Evolutionary conservation across 176 grass and related monocot species (phyloP).

Genomic region (Triticum timopheevii): DNA sequence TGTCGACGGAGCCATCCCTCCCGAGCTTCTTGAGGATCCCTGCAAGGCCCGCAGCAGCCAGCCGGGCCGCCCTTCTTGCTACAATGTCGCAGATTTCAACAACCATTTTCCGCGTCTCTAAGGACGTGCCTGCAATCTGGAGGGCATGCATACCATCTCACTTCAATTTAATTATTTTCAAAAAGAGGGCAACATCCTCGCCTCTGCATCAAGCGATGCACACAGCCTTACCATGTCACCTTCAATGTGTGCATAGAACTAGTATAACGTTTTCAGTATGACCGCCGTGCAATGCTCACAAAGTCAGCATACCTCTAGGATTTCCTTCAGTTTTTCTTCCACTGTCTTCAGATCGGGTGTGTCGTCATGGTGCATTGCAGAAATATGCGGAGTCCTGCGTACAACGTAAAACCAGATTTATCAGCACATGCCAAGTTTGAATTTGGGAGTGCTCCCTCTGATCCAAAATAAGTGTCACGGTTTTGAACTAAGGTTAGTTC

Average conservation of each 20-base stretch:
- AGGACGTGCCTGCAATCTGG: conserved; percentile 52
- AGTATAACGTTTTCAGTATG: not conserved
- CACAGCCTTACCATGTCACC: too few relatives aligned
- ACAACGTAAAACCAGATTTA: not conserved
- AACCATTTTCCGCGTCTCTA: conserved; percentile 57
- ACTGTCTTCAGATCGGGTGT: conserved; percentile 62
- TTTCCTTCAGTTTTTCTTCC: conserved; percentile 52
- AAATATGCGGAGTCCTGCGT: conserved; percentile 61
- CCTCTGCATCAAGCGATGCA: too few relatives aligned
- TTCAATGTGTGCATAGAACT: not conserved
- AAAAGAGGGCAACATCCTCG: too few relatives aligned
- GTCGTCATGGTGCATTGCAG: conserved; percentile 70
- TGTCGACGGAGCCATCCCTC: conserved; percentile 32
- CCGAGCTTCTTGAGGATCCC: conserved; percentile 83
- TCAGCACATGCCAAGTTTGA: not conserved
- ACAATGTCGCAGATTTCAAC: conserved; percentile 66
- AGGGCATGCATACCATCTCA: not conserved
- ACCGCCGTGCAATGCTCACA: not conserved
- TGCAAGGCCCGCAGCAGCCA: conserved; percentile 76
- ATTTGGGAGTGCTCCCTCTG: too few relatives aligned
- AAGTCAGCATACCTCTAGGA: conserved; percentile 33
- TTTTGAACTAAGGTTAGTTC: too few relatives aligned
- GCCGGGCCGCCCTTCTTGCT: conserved; percentile 55
- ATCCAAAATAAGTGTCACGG: too few relatives aligned
- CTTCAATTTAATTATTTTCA: too few relatives aligned